Percentiles rank a stretch among this genome's conserved stretches.
Conservation (phyloP, 768 basidiomycete species). For the Mrakia gelida region DNA sequence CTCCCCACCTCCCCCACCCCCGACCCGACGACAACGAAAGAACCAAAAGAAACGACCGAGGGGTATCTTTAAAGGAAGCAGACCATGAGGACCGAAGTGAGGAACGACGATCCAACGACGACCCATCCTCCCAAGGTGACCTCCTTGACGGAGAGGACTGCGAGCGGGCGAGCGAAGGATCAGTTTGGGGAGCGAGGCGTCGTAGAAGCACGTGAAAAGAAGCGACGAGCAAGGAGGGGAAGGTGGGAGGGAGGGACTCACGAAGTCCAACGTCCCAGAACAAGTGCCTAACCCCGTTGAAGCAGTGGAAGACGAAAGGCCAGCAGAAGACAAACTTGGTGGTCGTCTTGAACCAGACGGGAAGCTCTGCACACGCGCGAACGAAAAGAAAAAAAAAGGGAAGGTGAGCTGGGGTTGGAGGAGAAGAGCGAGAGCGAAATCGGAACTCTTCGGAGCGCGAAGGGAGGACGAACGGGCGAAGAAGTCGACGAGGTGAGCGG, state of each 20-base stretch:
- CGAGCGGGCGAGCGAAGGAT: background rate
- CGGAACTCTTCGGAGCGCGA: background rate
- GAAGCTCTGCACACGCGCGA: background rate
- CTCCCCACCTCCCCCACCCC: background rate
- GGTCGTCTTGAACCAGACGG: constrained; percentile 58
- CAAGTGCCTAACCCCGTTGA: constrained; percentile 87
- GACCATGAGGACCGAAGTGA: constrained; percentile 16
- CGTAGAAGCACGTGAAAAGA: background rate
- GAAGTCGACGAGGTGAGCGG: constrained; percentile 67
- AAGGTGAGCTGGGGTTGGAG: background rate
- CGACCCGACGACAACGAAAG: background rate
- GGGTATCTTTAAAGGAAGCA: constrained; percentile 1
- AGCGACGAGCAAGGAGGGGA: constrained; percentile 8
- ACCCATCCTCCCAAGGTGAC: constrained; percentile 27
- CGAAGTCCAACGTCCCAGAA: constrained; percentile 84
- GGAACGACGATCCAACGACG: constrained; percentile 27
- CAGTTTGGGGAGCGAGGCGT: background rate
- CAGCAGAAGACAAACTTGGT: constrained; percentile 74
- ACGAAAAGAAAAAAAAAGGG: constrained; percentile 41
- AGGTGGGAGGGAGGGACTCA: constrained; percentile 49
- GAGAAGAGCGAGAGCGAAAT: no score
- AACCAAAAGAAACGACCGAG: background rate
- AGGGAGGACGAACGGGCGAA: constrained; percentile 47
- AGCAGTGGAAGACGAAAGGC: constrained; percentile 84
- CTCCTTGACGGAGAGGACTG: constrained; percentile 32